Evolutionary conservation across 1,284 basidiomycete species (phyloP).

Genomic region (Ceratobasidium sp.): DNA sequence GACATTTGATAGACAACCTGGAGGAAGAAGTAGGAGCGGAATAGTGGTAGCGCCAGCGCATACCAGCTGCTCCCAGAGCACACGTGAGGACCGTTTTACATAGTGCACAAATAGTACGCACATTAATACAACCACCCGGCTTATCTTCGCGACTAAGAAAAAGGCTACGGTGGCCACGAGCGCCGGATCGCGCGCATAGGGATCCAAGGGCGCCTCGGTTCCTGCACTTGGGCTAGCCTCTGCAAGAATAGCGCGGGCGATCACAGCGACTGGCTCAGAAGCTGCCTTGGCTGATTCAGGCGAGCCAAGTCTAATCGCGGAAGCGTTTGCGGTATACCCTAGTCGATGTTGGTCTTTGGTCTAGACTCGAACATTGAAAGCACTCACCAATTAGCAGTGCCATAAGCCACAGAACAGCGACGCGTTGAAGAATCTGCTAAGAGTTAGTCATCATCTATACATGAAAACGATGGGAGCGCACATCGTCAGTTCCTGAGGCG

Average conservation of each 20-base stretch:
- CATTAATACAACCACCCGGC: slow-evolving; percentile 47
- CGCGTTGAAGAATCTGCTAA: slow-evolving; percentile 53
- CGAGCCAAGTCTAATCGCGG: slow-evolving; percentile 50
- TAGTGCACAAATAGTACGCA: slow-evolving; percentile 16
- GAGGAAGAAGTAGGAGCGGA: slow-evolving; percentile 50
- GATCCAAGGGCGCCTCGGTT: neutral
- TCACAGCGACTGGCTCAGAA: slow-evolving; percentile 44
- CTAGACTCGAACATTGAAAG: neutral
- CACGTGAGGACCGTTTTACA: slow-evolving; percentile 18
- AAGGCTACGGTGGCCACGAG: slow-evolving; percentile 51
- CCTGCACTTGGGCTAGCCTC: neutral
- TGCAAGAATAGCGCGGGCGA: slow-evolving; percentile 42
- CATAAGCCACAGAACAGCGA: slow-evolving; percentile 55
- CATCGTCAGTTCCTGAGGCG: slow-evolving; percentile 53
- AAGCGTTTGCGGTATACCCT: slow-evolving; percentile 56
- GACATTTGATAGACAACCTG: slow-evolving; percentile 49
- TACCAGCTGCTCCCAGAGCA: slow-evolving; percentile 48
- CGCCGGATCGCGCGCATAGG: slow-evolving; percentile 43
- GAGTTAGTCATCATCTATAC: neutral
- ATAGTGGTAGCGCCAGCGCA: slow-evolving; percentile 51
- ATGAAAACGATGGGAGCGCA: slow-evolving; percentile 44
- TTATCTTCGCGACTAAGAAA: slow-evolving; percentile 52
- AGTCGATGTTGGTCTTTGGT: no score
- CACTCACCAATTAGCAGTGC: slow-evolving; percentile 48
- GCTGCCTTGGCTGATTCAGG: slow-evolving; percentile 29